Conservation (phyloP, 2,329 filamentous ascomycete species). For the Sporothrix variecibatus region DNA sequence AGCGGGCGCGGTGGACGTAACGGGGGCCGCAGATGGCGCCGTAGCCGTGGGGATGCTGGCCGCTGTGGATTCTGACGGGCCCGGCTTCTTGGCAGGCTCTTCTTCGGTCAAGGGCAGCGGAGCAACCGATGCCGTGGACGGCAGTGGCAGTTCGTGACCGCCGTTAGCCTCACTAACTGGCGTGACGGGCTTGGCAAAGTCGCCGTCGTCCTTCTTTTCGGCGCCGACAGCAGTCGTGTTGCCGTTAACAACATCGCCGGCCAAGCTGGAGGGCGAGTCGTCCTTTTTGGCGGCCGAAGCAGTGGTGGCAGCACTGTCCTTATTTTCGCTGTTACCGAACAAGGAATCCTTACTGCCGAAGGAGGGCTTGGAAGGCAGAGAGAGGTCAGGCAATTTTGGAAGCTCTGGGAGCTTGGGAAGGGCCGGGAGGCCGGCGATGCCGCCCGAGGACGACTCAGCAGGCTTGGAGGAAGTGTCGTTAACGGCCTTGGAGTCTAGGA, state of each 20-base stretch:
- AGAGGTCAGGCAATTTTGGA: too few relatives aligned
- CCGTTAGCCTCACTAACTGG: conserved; percentile 19
- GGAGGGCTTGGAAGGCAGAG: neutral
- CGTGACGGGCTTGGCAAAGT: conserved; percentile 24
- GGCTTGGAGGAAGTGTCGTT: neutral
- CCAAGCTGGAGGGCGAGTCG: neutral
- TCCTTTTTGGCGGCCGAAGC: neutral
- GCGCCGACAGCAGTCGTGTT: neutral
- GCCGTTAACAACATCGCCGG: neutral
- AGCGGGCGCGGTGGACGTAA: neutral
- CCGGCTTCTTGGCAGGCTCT: neutral
- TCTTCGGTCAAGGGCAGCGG: neutral
- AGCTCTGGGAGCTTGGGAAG: neutral
- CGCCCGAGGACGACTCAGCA: neutral
- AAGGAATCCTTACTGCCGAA: neutral
- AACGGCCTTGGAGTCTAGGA: neutral
- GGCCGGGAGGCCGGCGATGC: neutral
- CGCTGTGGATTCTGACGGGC: neutral
- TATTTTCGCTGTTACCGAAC: neutral
- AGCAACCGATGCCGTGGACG: neutral
- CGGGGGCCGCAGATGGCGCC: neutral
- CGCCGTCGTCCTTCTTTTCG: neutral
- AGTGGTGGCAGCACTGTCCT: neutral
- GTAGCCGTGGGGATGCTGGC: conserved; percentile 11
- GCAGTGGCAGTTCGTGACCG: neutral